These are phyloP conservation scores for Aegle marmelos DNA, from an alignment of 345 rosid genomes.

Conservation along the genomic window DNA sequence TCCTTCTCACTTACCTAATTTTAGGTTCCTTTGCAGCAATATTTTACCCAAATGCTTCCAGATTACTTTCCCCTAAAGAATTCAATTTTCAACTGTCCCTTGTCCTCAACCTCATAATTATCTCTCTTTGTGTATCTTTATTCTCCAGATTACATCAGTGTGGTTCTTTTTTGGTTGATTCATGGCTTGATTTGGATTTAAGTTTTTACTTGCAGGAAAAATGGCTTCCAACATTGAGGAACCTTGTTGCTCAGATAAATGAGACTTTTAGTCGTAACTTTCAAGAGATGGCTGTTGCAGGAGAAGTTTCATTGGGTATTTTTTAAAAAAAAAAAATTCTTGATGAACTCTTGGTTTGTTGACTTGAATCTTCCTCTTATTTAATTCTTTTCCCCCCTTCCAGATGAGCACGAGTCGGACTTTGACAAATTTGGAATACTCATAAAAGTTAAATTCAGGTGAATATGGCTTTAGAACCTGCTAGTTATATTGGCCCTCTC, in stretches of 20 bases:
- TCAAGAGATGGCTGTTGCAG: conserved; percentile 96
- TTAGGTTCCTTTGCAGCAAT: background rate
- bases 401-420: conserved; percentile 83
- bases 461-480: conserved; percentile 14
- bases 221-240: conserved; percentile 91
- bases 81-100: background rate
- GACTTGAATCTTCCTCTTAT: conserved; percentile 13
- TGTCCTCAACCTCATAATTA: background rate
- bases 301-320: conserved; percentile 79
- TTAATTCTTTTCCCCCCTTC: conserved; percentile 13
- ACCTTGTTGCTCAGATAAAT: conserved; percentile 75
- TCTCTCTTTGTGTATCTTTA: background rate
- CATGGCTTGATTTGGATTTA: conserved; percentile 1
- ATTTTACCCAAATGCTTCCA: background rate
- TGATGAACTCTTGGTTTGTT: background rate
- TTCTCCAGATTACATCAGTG: background rate
- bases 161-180: background rate
- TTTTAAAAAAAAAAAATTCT: background rate
- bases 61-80: background rate
- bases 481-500: background rate
- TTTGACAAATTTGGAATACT: conserved; percentile 86
- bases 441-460: conserved; percentile 93
- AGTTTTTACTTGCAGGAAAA: conserved; percentile 43
- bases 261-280: conserved; percentile 87
- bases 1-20: too few relatives aligned